These are phyloP conservation scores for Beta vulgaris DNA, from an alignment of 148 eudicot species.

Conservation along the genomic window DNA sequence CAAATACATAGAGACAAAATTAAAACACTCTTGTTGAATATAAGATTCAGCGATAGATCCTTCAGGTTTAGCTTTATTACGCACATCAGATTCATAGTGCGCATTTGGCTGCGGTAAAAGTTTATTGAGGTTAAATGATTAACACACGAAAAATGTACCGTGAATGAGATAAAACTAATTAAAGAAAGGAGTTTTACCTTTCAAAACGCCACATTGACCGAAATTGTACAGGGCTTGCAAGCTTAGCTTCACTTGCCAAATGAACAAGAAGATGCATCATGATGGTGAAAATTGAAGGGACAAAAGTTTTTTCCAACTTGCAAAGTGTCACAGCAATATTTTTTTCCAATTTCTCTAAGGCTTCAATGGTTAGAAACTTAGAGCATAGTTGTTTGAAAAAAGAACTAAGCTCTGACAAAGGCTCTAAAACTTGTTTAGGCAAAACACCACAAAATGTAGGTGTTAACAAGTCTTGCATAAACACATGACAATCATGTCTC, in stretches of 20 bases:
- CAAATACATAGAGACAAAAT: constrained; percentile 13
- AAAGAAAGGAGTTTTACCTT: no score
- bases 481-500: no score
- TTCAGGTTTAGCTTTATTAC: not conserved
- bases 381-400: constrained; percentile 11
- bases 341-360: constrained; percentile 11
- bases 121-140: no score
- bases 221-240: not conserved
- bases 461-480: no score
- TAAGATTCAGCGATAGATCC: not conserved
- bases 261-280: constrained; percentile 11
- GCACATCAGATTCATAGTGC: constrained; percentile 1
- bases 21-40: not conserved
- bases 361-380: not conserved
- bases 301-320: constrained; percentile 4
- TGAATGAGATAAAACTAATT: no score
- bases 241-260: constrained; percentile 7
- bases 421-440: no score
- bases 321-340: constrained; percentile 4
- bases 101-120: no score
- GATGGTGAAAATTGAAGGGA: constrained; percentile 14
- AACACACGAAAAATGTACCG: no score
- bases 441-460: no score
- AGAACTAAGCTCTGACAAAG: no score
- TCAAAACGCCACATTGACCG: constrained; percentile 16